Evolutionary conservation across 2,329 filamentous ascomycete species (phyloP).

Genomic region (Pseudomassariella vexata): DNA sequence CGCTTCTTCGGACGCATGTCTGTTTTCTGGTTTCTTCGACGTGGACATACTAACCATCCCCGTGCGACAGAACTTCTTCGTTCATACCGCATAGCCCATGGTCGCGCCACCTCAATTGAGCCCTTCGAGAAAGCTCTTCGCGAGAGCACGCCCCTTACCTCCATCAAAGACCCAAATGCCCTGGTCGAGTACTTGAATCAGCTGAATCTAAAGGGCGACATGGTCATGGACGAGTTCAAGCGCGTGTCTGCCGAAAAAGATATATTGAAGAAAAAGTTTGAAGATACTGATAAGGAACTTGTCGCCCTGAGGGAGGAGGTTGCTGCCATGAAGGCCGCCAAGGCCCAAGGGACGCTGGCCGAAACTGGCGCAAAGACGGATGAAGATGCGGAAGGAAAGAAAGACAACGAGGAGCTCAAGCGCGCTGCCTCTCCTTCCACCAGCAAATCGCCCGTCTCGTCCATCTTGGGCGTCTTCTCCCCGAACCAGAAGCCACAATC

Average conservation of each 20-base stretch:
- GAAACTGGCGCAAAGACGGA: conserved; percentile 13
- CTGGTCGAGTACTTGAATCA: conserved; percentile 88
- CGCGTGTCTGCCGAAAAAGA: conserved; percentile 78
- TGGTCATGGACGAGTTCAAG: conserved; percentile 92
- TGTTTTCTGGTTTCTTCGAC: background rate
- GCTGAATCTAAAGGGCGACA: conserved; percentile 77
- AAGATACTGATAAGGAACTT: conserved; percentile 60
- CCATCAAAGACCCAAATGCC: conserved; percentile 77
- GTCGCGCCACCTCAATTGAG: conserved; percentile 80
- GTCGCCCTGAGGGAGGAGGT: conserved; percentile 60
- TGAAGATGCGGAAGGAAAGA: conserved; percentile 25
- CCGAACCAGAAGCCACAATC: conserved; percentile 35
- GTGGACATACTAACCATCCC: conserved; percentile 6
- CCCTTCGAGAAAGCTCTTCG: conserved; percentile 87
- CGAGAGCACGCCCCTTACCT: conserved; percentile 86
- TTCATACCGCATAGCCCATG: conserved; percentile 88
- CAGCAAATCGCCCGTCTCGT: conserved; percentile 40
- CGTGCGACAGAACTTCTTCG: conserved; percentile 66
- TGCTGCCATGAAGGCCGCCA: conserved; percentile 36
- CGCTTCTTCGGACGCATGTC: too few relatives aligned
- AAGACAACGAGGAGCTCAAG: conserved; percentile 16
- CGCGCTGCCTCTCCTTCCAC: conserved; percentile 18
- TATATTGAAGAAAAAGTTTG: conserved; percentile 68
- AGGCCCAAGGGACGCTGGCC: conserved; percentile 12
- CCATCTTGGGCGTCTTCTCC: conserved; percentile 44